phyloP scores from a whole-genome alignment of 345 rosid genomes.

The Ceriops tagal region DNA sequence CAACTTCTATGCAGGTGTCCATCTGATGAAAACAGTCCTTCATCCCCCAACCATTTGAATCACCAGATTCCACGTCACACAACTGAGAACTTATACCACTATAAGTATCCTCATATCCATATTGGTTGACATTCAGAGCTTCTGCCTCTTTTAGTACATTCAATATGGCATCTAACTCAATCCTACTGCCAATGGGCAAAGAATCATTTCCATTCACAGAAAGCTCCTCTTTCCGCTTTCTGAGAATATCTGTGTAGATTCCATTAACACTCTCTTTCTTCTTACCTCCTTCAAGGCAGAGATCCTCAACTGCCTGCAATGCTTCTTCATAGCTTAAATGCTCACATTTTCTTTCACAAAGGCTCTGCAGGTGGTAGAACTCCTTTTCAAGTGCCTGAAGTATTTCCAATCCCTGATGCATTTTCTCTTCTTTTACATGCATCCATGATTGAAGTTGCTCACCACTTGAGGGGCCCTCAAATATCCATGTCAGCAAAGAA shows the following conservation, averaged over 20 bases:
- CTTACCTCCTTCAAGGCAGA: slow-evolving; percentile 79
- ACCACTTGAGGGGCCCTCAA: slow-evolving; percentile 64
- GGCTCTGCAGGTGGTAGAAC: slow-evolving; percentile 62
- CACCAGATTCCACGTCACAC: slow-evolving; percentile 83
- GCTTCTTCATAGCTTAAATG: slow-evolving; percentile 80
- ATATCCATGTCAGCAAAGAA: slow-evolving; percentile 77
- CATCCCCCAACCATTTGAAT: slow-evolving; percentile 67
- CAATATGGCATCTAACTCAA: slow-evolving; percentile 70
- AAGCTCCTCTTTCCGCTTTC: slow-evolving; percentile 66
- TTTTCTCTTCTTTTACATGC: slow-evolving; percentile 64
- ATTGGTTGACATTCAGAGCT: slow-evolving; percentile 60
- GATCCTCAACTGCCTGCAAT: slow-evolving; percentile 76
- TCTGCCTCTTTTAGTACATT: slow-evolving; percentile 78
- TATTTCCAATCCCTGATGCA: slow-evolving; percentile 65
- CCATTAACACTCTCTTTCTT: slow-evolving; percentile 57
- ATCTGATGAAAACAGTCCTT: slow-evolving; percentile 65
- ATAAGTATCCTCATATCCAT: slow-evolving; percentile 62
- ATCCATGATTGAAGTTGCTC: slow-evolving; percentile 69
- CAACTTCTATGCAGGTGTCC: slow-evolving; percentile 73
- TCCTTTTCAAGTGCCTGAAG: slow-evolving; percentile 80
- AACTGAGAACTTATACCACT: slow-evolving; percentile 59
- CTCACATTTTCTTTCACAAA: slow-evolving; percentile 78
- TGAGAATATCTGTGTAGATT: slow-evolving; percentile 63
- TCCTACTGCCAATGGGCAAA: slow-evolving; percentile 38
- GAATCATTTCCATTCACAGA: slow-evolving; percentile 51